phyloP scores from a whole-genome alignment of 2,329 filamentous ascomycete genomes.

The Aspergillus amoenus region DNA sequence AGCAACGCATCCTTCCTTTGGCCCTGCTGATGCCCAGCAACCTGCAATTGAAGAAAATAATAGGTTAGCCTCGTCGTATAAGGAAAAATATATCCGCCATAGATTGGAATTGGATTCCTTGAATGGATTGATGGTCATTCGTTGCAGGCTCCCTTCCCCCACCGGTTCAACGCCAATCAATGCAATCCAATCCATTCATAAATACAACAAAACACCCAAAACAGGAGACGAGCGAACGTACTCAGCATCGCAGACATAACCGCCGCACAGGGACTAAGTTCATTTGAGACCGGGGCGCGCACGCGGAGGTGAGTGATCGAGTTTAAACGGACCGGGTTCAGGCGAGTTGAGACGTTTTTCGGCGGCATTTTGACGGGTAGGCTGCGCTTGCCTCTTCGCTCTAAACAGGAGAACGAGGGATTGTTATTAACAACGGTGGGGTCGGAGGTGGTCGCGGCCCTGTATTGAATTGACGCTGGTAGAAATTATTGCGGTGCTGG shows the following conservation, averaged over 20 bases:
- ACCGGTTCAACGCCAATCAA: background rate
- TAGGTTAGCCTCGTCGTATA: background rate
- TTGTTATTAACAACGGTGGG: no score
- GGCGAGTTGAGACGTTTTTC: constrained; percentile 44
- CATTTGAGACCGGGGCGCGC: constrained; percentile 61
- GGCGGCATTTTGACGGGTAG: constrained; percentile 38
- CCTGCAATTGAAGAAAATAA: constrained; percentile 25
- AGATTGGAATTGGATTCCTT: background rate
- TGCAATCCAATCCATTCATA: constrained; percentile 24
- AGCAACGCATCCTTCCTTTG: constrained; percentile 57
- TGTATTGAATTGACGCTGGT: constrained; percentile 5
- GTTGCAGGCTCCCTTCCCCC: background rate
- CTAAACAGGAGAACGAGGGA: background rate
- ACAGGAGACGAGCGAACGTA: constrained; percentile 41
- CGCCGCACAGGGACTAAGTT: constrained; percentile 63
- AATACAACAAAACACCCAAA: background rate
- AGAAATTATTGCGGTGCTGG: constrained; percentile 12
- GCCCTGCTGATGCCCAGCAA: constrained; percentile 49
- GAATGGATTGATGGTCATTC: background rate
- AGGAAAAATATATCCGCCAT: background rate
- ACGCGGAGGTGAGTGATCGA: constrained; percentile 59
- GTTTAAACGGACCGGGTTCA: constrained; percentile 48
- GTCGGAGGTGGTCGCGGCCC: background rate
- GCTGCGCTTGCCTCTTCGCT: background rate
- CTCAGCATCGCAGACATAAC: constrained; percentile 68